Base-by-base conservation (phyloP, 805 yeast species). In the Lipomyces anomalus region DNA sequence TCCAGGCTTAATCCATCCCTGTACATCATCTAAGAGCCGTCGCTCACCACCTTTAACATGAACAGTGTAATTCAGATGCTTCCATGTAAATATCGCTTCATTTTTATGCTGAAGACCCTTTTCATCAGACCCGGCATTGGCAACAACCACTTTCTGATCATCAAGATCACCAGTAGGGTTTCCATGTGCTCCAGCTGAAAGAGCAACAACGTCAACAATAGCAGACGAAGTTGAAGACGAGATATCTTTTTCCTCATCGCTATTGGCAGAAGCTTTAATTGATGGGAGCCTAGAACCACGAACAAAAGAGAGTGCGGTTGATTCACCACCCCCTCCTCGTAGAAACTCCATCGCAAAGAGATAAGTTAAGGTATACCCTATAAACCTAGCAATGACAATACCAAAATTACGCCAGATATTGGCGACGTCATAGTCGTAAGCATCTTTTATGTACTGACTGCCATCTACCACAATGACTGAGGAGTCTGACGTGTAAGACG, bases 331-430 rank as follows among this genome's bases (percentile, higher is more conserved):
- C 7, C 56, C 55, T 22, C 67, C 67, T 17, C 57, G 57, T 5
- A 65, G 36, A 40, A 50, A 59, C 50, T 69, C 68, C 16, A 68
- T 56, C 3, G 63, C 66, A 18, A 63, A 29, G 22, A 62, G 42
- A 35, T 67, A 60, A 35, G 58, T 42, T 22, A 43, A 42, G 18
- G 62, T 39, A 53, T 65, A 70, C 51, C 68, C 72, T 3, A 69
- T 50, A 21, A 46, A 71, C 58, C 70, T 80, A 2, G 74, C 85
- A 58, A 79, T 60, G 48, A 75, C 47, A 48, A 82, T 76, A 58
- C 88, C 95, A 46, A 82, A 71, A 62, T 86, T 83, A 68, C 95
- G 78, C 95, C 95, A 86, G 40, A 75, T 72, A 63, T 86, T 85
- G 21, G 63, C 52, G 57, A 72, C 77, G 18, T 60, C 59, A 67